Conservation (phyloP, 495 filamentous ascomycete species). For the Aspergillus campestris region DNA sequence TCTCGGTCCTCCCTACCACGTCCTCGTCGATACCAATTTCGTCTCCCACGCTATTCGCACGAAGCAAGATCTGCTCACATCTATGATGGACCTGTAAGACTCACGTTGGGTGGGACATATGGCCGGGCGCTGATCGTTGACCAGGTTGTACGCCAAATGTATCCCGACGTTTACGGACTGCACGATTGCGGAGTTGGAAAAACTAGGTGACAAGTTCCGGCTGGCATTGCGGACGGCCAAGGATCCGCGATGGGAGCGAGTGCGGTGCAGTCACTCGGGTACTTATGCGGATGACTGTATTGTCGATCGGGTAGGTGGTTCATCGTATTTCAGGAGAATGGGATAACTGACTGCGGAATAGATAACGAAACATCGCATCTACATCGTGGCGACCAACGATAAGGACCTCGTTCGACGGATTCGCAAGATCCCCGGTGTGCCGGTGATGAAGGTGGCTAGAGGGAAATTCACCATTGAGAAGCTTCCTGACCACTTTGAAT, state of each 20-base stretch:
- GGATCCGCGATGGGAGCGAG: conserved; percentile 78
- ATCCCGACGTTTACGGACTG: conserved; percentile 45
- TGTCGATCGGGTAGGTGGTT: conserved; percentile 69
- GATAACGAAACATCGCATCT: conserved; percentile 61
- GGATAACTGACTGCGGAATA: conserved; percentile 1
- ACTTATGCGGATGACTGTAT: conserved; percentile 95
- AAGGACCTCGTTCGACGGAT: conserved; percentile 65
- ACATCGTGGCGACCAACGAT: conserved; percentile 90
- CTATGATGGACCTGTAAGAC: conserved; percentile 66
- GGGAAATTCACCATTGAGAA: conserved; percentile 92
- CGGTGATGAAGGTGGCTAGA: conserved; percentile 61
- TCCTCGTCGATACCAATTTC: conserved; percentile 87
- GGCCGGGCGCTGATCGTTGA: conserved; percentile 55
- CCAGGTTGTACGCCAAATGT: conserved; percentile 43
- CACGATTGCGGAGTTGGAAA: conserved; percentile 71
- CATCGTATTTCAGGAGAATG: background rate
- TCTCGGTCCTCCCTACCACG: conserved; percentile 78
- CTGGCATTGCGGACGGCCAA: conserved; percentile 86
- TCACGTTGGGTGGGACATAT: conserved; percentile 43
- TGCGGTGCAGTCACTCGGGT: conserved; percentile 82
- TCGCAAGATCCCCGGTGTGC: conserved; percentile 40
- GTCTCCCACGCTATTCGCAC: conserved; percentile 81
- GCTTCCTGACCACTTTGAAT: conserved; percentile 68
- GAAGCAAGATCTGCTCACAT: conserved; percentile 79
- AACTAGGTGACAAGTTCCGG: conserved; percentile 81